phyloP scores from a whole-genome alignment of 768 basidiomycete genomes.

The Lactarius hengduanensis region DNA sequence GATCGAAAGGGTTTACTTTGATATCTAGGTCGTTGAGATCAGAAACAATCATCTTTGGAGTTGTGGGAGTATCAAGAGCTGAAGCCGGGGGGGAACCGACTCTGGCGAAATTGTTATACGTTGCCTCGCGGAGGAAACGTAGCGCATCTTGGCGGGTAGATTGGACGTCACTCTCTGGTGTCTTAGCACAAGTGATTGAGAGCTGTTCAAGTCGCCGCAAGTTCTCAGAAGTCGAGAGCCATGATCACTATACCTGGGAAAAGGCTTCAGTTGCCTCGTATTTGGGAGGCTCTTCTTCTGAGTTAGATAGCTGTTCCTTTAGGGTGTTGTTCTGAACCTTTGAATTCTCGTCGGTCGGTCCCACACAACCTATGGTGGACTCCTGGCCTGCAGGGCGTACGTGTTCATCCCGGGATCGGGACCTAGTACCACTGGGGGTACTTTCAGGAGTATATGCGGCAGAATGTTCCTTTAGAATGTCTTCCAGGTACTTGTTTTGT shows the following conservation, averaged over 20 bases:
- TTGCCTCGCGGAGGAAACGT: constrained; percentile 29
- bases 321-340: background rate
- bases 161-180: constrained; percentile 25
- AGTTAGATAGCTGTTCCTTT: constrained; percentile 3
- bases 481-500: constrained; percentile 31
- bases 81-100: constrained; percentile 17
- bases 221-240: background rate
- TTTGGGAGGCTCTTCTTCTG: constrained; percentile 22
- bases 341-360: background rate
- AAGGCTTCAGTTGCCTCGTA: constrained; percentile 23
- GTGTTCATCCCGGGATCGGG: constrained; percentile 3
- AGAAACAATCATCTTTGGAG: constrained; percentile 21
- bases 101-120: constrained; percentile 23
- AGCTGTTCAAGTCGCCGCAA: background rate
- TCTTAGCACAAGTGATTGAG: constrained; percentile 9
- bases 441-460: background rate
- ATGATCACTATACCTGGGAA: constrained; percentile 1
- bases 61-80: constrained; percentile 3
- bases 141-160: constrained; percentile 28
- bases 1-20: constrained; percentile 9
- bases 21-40: constrained; percentile 27
- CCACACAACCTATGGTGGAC: background rate
- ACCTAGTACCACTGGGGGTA: background rate
- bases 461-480: constrained; percentile 35
- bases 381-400: constrained; percentile 13